Evolutionary conservation across 768 basidiomycete genomes (phyloP).

Genomic region (Neoboletus brunneissimus): DNA sequence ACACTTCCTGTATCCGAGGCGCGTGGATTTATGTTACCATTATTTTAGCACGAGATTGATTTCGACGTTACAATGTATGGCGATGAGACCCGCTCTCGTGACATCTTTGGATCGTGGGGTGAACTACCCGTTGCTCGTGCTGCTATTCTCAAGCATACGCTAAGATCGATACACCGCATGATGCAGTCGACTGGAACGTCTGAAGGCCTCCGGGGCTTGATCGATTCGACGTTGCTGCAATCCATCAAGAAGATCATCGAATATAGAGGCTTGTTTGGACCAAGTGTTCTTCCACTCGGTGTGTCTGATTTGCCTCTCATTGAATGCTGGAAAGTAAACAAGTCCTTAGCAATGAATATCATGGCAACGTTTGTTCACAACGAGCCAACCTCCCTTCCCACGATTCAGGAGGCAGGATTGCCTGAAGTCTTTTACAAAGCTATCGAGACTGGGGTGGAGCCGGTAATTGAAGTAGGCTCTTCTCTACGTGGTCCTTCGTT

Average conservation of each 20-base stretch:
- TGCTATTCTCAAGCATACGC: constrained; percentile 82
- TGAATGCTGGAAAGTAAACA: constrained; percentile 8
- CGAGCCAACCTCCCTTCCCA: constrained; percentile 89
- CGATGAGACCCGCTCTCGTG: constrained; percentile 40
- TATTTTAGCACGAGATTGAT: constrained; percentile 61
- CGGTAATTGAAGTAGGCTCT: constrained; percentile 73
- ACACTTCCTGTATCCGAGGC: background rate
- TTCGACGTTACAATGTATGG: constrained; percentile 58
- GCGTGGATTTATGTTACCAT: constrained; percentile 7
- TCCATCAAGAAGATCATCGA: constrained; percentile 88
- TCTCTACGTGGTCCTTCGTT: background rate
- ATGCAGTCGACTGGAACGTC: constrained; percentile 95
- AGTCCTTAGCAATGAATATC: constrained; percentile 70
- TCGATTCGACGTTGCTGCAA: constrained; percentile 82
- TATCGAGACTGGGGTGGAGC: constrained; percentile 81
- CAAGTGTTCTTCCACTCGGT: constrained; percentile 84
- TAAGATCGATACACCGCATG: constrained; percentile 94
- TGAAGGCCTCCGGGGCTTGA: constrained; percentile 90
- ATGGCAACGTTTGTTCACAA: constrained; percentile 98
- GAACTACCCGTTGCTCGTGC: constrained; percentile 67
- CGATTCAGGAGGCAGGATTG: constrained; percentile 89
- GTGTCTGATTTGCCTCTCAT: constrained; percentile 24
- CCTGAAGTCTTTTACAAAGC: constrained; percentile 88
- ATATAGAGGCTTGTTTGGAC: constrained; percentile 78
- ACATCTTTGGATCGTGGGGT: constrained; percentile 55